Evolutionary conservation across 176 grass and related monocot genomes (phyloP), one percentile per base, ranked within the genome.

Genomic region (Musa troglodytarum): DNA sequence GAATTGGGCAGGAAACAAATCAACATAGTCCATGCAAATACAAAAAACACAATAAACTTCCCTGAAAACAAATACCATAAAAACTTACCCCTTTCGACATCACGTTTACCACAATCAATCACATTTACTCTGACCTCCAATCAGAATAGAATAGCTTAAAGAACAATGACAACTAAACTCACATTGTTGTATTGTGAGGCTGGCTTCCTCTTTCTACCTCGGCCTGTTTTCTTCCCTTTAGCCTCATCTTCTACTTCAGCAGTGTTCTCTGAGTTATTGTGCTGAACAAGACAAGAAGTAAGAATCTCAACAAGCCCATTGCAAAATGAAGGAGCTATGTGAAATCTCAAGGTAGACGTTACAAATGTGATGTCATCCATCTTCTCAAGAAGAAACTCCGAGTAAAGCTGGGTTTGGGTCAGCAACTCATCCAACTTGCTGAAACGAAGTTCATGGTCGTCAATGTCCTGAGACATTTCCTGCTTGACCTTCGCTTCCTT

Each of bases 311-410:
- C 54, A 49, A 13, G n/a, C 17, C 23, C 19, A 26, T 8, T 17
- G 51, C 20, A 52, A 26, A 71, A 26, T 19, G 21, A 72, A 80
- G 1, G 7, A 52, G 14, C 59, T 26, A 23, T 16, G 43, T 14
- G 56, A 23, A 15, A 52, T 63, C 43, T 1, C 23, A 68, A 24
- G 62, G 14, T 24, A 65, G 66, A 20, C 25, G 26, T n/a, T 84
- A 99, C 95, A 67, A 80, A 84, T 1, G 93, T 83, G 10, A 99
- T 94, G 57, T 83, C 69, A 22, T 99, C 95, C 95, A 99, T 99
- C 78, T 92, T 99, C 83, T 99, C 90, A 14, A 99, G 86, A 9
- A 99, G 85, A 65, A 99, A 99, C 76, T 93, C 78, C 0, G 95
- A 94, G 76, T 85, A 99, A 14, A 99, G 84, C 26, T 99, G 88